Evolutionary conservation across 2,329 filamentous ascomycete genomes (phyloP), one percentile per base, ranked within the genome.

Genomic region (Aspergillus sp.): DNA sequence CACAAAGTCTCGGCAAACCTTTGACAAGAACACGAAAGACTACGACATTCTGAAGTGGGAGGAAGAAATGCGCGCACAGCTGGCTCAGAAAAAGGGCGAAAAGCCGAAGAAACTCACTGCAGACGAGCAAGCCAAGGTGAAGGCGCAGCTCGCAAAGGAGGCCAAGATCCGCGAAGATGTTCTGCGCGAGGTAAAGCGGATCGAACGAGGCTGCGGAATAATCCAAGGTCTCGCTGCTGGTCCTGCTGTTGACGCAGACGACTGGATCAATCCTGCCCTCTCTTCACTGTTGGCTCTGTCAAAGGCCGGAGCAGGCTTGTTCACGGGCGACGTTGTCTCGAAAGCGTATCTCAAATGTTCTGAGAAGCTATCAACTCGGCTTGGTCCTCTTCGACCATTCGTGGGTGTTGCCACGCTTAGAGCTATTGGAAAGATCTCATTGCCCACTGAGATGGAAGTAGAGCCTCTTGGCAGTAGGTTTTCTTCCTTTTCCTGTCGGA

Each of bases 21-120:
- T 92, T 3, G 90, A 93, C 78, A 98, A 97, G 79, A 97, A 92
- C 71, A 89, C 87, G 53, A 97, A 96, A 75, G 95, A 98, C 74
- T 97, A 97, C 70, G 92, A 99, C 69, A 96, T 92, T 1, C 79
- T 97, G 46, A 97, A 97, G 77, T 99, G 96, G 95, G 95, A 99
- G 77, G 91, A 94, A 74, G 95, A 99, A 66, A 83, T 99, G 7
- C 85, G 93, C 60, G 85, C 87, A 45, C 92, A 97, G 70, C 79
- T 99, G 46, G 93, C 93, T n/a, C 85, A 91, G 73, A 99, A 98
- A 82, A 97, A 94, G 76, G 94, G 94, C 1, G 76, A 80, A 50
- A 87, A 91, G 63, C 88, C 92, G 69, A 94, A 93, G 80, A 99
- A 97, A 78, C 86, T 98, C 9, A 95, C 92, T 0, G 80, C 91